Conservation (phyloP, 225 moss, liverwort and hornwort genomes). For the Pseudisothecium myosuroides region DNA sequence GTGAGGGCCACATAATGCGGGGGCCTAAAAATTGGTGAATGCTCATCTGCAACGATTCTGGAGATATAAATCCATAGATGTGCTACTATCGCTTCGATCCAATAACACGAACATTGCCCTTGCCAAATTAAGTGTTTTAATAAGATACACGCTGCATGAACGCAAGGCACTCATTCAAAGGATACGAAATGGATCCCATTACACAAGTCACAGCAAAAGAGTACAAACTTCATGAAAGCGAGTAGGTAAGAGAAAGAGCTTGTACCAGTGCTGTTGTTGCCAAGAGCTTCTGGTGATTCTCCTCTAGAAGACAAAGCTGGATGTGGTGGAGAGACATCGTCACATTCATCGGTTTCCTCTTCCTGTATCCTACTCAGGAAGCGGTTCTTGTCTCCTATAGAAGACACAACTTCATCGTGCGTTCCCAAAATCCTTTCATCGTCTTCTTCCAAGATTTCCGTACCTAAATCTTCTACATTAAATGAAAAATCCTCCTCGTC, state of each 20-base stretch:
- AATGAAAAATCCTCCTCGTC: slow-evolving; percentile 1
- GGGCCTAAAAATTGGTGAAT: background rate
- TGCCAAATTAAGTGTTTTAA: background rate
- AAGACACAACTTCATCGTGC: slow-evolving; percentile 3
- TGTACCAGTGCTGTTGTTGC: slow-evolving; percentile 1
- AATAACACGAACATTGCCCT: background rate
- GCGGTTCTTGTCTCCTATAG: slow-evolving; percentile 8
- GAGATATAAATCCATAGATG: background rate
- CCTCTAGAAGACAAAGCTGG: background rate
- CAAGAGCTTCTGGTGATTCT: background rate
- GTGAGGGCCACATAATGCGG: background rate
- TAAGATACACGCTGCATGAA: background rate
- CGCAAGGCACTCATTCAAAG: background rate
- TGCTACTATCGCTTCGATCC: background rate
- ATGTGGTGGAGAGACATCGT: slow-evolving; percentile 12
- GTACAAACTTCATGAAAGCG: background rate
- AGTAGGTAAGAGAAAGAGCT: background rate
- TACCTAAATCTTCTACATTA: background rate
- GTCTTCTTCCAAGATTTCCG: slow-evolving; percentile 12
- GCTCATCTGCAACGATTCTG: background rate
- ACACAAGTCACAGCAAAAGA: background rate
- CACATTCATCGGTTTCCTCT: slow-evolving; percentile 26
- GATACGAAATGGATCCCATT: background rate
- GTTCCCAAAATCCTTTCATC: slow-evolving; percentile 5
- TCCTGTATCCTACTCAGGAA: slow-evolving; percentile 41